These are phyloP conservation scores for Conoideocrella luteorostrata DNA, from an alignment of 2,329 filamentous ascomycete species.

Conservation along the genomic window DNA sequence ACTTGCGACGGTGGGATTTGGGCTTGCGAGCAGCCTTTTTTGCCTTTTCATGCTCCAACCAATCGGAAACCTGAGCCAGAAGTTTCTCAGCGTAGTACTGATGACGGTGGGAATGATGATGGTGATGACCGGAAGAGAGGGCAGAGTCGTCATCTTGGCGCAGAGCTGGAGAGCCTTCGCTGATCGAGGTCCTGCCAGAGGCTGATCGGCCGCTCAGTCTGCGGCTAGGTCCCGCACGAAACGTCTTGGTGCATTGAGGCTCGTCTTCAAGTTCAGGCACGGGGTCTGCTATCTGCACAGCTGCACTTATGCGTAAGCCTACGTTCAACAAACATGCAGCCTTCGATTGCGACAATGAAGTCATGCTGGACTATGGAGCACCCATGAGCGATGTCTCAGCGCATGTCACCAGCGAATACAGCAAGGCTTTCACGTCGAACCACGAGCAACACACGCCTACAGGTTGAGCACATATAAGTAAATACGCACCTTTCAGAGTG, in stretches of 20 bases:
- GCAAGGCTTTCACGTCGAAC: background rate
- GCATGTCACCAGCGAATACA: background rate
- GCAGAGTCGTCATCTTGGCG: constrained; percentile 22
- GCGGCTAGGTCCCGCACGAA: constrained; percentile 25
- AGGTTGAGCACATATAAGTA: background rate
- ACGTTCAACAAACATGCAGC: background rate
- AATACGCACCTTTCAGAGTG: constrained; percentile 34
- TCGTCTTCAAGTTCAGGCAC: constrained; percentile 29
- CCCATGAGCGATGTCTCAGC: background rate
- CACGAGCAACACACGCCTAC: background rate
- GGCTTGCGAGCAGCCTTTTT: constrained; percentile 38
- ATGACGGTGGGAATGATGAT: constrained; percentile 25
- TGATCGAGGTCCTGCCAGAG: constrained; percentile 42
- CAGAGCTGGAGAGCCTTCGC: constrained; percentile 22
- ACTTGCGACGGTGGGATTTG: constrained; percentile 33
- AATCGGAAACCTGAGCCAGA: constrained; percentile 69
- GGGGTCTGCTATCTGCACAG: constrained; percentile 54
- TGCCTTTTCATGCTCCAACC: constrained; percentile 77
- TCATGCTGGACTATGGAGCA: background rate
- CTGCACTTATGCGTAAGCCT: constrained; percentile 24
- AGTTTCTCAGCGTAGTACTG: constrained; percentile 48
- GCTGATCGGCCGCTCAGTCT: constrained; percentile 27
- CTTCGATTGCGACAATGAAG: background rate
- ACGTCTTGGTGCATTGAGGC: constrained; percentile 22
- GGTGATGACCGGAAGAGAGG: constrained; percentile 16